These are phyloP conservation scores for Phyllosticta capitalensis DNA, from an alignment of 2,329 filamentous ascomycete species.

Conservation along the genomic window DNA sequence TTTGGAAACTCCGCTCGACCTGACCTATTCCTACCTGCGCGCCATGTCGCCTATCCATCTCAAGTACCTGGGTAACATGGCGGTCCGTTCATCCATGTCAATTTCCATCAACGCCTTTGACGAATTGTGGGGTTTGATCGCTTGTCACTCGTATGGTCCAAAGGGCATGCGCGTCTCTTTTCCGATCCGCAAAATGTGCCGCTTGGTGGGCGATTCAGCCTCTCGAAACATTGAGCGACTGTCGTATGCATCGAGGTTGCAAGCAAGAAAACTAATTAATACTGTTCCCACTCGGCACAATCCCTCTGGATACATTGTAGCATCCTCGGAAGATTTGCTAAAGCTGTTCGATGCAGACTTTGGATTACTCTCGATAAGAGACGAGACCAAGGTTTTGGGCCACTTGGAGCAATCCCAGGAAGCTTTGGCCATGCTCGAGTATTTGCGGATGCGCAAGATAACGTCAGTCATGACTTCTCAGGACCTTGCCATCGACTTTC, in stretches of 20 bases:
- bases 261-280: constrained; percentile 81
- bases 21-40: constrained; percentile 74
- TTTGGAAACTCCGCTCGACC: constrained; percentile 64
- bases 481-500: constrained; percentile 67
- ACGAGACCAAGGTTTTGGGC: constrained; percentile 83
- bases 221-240: constrained; percentile 81
- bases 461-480: constrained; percentile 69
- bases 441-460: constrained; percentile 65
- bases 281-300: constrained; percentile 72
- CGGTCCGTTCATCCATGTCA: constrained; percentile 87
- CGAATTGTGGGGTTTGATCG: constrained; percentile 80
- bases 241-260: constrained; percentile 74
- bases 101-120: constrained; percentile 82
- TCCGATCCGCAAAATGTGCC: constrained; percentile 85
- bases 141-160: constrained; percentile 70
- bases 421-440: constrained; percentile 74
- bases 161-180: constrained; percentile 86
- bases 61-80: constrained; percentile 83
- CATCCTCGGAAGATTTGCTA: constrained; percentile 75
- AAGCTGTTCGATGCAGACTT: constrained; percentile 82
- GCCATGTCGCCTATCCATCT: constrained; percentile 87
- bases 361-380: constrained; percentile 71
- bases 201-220: constrained; percentile 74
- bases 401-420: constrained; percentile 69
- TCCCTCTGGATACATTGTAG: constrained; percentile 81